A percentile compares a stretch with the other conserved stretches of the same genome.
phyloP scores from a whole-genome alignment of 345 rosid species.

The Citrus mangshanensis region DNA sequence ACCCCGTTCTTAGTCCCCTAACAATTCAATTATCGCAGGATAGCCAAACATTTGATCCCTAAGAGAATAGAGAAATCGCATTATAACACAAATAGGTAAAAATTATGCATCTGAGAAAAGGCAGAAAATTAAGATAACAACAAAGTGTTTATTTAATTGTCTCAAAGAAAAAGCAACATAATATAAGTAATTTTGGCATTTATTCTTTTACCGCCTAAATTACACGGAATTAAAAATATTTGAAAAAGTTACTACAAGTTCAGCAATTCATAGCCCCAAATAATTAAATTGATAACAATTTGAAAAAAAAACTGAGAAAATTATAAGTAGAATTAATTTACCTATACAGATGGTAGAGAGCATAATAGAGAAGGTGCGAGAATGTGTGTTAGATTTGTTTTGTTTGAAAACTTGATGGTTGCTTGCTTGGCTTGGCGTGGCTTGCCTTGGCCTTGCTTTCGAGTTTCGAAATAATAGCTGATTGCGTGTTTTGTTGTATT shows the following conservation, averaged over 20 bases:
- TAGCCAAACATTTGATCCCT: slow-evolving; percentile 22
- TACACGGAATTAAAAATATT: neutral
- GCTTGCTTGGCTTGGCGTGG: neutral
- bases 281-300: neutral
- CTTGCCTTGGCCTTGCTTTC: neutral
- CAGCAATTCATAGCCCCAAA: neutral
- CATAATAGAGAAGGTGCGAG: neutral
- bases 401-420: neutral
- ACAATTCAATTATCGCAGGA: slow-evolving; percentile 6
- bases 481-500: too few species aligned
- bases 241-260: neutral
- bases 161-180: neutral
- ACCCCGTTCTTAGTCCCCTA: slow-evolving; percentile 55
- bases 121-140: neutral
- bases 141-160: neutral
- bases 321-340: neutral
- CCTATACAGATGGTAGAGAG: neutral
- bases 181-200: neutral
- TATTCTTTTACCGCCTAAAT: neutral
- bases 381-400: neutral
- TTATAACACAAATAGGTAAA: neutral
- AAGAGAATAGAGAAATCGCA: neutral
- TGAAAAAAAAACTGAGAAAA: neutral
- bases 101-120: neutral
- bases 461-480: neutral